A percentile compares a stretch with the other conserved stretches of the same genome.
Evolutionary conservation across 129 eudicot species (phyloP).

Genomic region (Sambucus nigra): DNA sequence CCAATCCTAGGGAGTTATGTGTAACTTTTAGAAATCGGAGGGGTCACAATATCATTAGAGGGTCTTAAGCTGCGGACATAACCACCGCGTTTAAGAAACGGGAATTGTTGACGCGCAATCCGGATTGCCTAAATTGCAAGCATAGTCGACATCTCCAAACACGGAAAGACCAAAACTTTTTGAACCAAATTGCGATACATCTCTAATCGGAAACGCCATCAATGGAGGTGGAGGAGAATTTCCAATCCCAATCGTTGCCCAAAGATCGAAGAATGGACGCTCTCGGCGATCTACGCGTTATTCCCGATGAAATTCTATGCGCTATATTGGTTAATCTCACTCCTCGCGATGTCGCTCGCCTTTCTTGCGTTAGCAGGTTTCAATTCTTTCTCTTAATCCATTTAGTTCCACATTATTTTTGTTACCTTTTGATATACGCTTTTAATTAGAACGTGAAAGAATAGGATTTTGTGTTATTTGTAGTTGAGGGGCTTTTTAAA

Average conservation of each 20-base stretch:
- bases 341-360: conserved; percentile 77
- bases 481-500: neutral
- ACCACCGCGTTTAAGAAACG: no score
- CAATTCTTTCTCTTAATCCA: neutral
- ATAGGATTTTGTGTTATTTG: neutral
- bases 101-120: no score
- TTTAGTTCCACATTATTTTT: neutral
- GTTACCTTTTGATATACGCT: neutral
- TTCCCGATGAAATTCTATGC: conserved; percentile 62
- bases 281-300: conserved; percentile 47
- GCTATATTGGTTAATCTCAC: conserved; percentile 37
- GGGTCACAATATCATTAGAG: no score
- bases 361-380: conserved; percentile 86
- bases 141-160: no score
- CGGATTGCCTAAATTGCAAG: no score
- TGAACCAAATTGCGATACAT: neutral
- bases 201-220: no score
- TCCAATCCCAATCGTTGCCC: conserved; percentile 8
- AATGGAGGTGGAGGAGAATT: conserved; percentile 20
- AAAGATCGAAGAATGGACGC: conserved; percentile 67
- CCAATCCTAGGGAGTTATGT: no score
- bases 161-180: neutral
- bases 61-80: no score
- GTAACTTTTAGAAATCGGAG: no score
- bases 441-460: neutral